Conservation (phyloP, 139 green algal genomes). For the Chlamydomonas sphaeroides region DNA sequence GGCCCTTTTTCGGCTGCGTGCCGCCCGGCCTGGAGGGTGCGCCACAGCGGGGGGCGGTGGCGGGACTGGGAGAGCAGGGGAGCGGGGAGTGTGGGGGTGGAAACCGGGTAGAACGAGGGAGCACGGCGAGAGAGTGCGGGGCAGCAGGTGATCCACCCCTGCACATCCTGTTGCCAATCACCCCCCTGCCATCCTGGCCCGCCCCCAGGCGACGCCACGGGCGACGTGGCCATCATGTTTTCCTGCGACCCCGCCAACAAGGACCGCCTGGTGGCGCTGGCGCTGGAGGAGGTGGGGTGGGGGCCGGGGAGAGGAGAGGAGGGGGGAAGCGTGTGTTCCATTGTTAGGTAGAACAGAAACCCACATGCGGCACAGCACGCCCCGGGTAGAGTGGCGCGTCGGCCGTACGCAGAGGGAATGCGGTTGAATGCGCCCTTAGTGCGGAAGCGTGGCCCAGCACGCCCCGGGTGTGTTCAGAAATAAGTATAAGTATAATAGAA, state of each 20-base stretch:
- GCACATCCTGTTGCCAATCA: no score
- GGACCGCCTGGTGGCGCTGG: conserved; percentile 65
- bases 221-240: conserved; percentile 85
- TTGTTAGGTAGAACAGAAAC: background rate
- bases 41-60: background rate
- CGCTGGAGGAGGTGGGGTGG: conserved; percentile 65
- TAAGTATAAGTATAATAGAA: background rate
- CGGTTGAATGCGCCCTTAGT: no score
- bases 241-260: conserved; percentile 79
- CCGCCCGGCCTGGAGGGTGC: conserved; percentile 59
- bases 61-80: background rate
- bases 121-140: no score
- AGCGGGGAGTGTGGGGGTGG: background rate
- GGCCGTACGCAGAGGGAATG: background rate
- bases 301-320: background rate
- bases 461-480: no score
- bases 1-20: conserved; percentile 68
- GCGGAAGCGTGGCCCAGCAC: no score
- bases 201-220: conserved; percentile 47
- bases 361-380: no score
- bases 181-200: background rate
- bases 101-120: background rate
- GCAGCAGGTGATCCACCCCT: no score
- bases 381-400: background rate
- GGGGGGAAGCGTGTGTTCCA: background rate